phyloP scores from a whole-genome alignment of 306 rosid genomes.

The Rosa chinensis region DNA sequence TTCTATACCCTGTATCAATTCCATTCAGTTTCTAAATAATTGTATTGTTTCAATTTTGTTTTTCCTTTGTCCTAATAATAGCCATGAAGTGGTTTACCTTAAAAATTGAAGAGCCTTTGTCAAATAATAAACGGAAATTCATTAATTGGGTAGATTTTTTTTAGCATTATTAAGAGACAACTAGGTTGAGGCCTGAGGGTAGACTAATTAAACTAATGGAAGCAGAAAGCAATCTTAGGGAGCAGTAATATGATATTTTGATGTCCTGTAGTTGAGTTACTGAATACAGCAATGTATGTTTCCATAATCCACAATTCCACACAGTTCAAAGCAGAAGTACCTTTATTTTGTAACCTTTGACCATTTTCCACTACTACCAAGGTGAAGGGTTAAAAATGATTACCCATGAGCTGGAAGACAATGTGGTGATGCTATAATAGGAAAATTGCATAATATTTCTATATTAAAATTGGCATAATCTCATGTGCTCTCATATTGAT shows the following conservation, averaged over 20 bases:
- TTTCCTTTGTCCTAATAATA: neutral
- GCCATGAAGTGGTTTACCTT: neutral
- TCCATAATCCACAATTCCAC: neutral
- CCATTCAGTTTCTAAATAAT: too few relatives aligned
- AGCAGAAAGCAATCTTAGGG: neutral
- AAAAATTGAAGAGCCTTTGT: neutral
- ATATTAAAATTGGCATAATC: neutral
- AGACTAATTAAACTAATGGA: neutral
- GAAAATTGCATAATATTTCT: neutral
- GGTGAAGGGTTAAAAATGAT: neutral
- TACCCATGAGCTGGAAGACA: constrained; percentile 17
- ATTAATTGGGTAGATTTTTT: neutral
- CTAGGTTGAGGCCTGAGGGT: neutral
- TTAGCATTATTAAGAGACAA: neutral
- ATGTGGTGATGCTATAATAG: neutral
- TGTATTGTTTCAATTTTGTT: neutral
- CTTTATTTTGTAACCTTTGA: constrained; percentile 9
- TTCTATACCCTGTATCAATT: neutral
- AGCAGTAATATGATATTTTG: neutral
- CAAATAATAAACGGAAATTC: neutral
- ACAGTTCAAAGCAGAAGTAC: constrained; percentile 16
- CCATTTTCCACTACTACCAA: constrained; percentile 25
- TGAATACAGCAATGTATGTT: constrained; percentile 3
- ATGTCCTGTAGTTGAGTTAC: neutral
- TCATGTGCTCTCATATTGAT: neutral